phyloP scores from a whole-genome alignment of 2,329 filamentous ascomycete genomes.

The Didymella sp. region DNA sequence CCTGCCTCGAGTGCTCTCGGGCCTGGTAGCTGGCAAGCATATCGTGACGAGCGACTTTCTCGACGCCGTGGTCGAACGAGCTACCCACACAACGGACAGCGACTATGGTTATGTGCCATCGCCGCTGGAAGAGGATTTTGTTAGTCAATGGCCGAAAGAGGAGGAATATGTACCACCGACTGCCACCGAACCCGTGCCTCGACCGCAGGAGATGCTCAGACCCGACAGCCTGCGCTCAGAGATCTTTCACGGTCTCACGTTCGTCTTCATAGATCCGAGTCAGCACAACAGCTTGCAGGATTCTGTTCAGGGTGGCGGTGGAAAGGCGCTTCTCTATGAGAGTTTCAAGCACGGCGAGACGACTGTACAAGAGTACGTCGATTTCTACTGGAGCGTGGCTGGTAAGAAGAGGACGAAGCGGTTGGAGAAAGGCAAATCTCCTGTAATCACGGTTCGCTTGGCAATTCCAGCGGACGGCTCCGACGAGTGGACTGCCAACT shows the following conservation, averaged over 20 bases:
- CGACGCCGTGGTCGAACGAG: slow-evolving; percentile 71
- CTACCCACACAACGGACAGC: slow-evolving; percentile 50
- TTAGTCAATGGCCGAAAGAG: slow-evolving; percentile 78
- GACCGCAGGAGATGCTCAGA: slow-evolving; percentile 71
- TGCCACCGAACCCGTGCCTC: slow-evolving; percentile 75
- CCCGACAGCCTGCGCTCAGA: slow-evolving; percentile 71
- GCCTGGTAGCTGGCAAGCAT: slow-evolving; percentile 78
- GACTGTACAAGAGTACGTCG: slow-evolving; percentile 75
- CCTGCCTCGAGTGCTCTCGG: slow-evolving; percentile 84
- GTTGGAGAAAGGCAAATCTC: slow-evolving; percentile 68
- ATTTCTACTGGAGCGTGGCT: slow-evolving; percentile 75
- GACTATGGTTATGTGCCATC: slow-evolving; percentile 60
- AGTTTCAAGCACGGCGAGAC: slow-evolving; percentile 67
- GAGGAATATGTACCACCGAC: slow-evolving; percentile 73
- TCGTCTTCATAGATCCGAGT: slow-evolving; percentile 79
- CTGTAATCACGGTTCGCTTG: slow-evolving; percentile 80
- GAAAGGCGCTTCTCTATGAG: slow-evolving; percentile 76
- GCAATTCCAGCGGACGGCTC: slow-evolving; percentile 54
- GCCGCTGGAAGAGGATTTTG: slow-evolving; percentile 79
- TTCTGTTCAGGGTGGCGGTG: slow-evolving; percentile 78
- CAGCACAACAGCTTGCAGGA: slow-evolving; percentile 80
- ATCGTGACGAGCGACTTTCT: slow-evolving; percentile 79
- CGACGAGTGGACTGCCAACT: slow-evolving; percentile 71
- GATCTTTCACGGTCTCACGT: slow-evolving; percentile 86
- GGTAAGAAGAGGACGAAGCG: slow-evolving; percentile 75